phyloP scores from a whole-genome alignment of 2,329 filamentous ascomycete species.

The Cladosporium sp. region DNA sequence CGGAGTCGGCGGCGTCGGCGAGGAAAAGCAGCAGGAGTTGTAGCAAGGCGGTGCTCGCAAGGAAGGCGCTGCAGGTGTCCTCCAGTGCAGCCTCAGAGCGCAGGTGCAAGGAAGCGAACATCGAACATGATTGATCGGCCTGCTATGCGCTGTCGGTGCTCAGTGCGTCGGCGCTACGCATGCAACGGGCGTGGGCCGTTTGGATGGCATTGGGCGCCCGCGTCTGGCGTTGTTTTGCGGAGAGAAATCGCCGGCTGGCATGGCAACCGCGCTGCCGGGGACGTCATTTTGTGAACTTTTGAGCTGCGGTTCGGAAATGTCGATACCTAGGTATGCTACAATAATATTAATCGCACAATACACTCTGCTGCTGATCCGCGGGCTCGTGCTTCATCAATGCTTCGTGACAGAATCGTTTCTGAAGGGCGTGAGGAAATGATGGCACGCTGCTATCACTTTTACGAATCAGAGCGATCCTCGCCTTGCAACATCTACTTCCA shows the following conservation, averaged over 20 bases:
- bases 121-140: conserved; percentile 13
- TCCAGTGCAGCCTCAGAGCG: conserved; percentile 16
- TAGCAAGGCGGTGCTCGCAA: neutral
- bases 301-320: too few species aligned
- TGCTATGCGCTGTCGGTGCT: conserved; percentile 1
- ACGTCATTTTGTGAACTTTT: too few species aligned
- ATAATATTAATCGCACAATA: too few species aligned
- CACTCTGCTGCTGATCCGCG: too few species aligned
- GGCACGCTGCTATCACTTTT: too few species aligned
- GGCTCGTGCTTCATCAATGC: too few species aligned
- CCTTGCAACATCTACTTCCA: too few species aligned
- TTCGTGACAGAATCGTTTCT: too few species aligned
- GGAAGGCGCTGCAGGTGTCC: conserved; percentile 16
- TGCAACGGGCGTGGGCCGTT: conserved; percentile 5
- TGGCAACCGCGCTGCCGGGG: too few species aligned
- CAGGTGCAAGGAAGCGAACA: conserved; percentile 17
- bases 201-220: neutral
- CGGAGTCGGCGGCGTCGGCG: neutral
- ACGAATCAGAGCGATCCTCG: too few species aligned
- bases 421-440: too few species aligned
- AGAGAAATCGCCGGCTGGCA: neutral
- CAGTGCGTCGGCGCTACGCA: conserved; percentile 10
- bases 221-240: neutral
- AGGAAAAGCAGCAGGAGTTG: neutral
- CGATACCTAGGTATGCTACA: too few species aligned